phyloP scores from a whole-genome alignment of 345 rosid species.

The Aquilaria yunnanensis region DNA sequence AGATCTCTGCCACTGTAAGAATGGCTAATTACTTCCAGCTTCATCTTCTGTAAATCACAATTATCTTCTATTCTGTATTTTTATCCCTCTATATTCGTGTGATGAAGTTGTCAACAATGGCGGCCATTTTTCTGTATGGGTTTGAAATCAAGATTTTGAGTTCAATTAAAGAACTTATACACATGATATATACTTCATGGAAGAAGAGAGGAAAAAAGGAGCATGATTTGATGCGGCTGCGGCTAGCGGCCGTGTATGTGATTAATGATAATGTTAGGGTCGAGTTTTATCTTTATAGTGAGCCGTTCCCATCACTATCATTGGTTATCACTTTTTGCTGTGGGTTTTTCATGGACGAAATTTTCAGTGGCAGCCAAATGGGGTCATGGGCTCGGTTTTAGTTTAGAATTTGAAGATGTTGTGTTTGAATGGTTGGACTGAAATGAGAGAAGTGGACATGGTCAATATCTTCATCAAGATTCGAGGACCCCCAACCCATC shows the following conservation, averaged over 20 bases:
- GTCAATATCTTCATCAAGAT: constrained; percentile 20
- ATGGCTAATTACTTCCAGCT: constrained; percentile 16
- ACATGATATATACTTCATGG: not conserved
- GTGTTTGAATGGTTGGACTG: constrained; percentile 15
- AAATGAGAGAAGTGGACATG: constrained; percentile 20
- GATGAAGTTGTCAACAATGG: too few relatives aligned
- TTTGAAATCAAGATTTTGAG: too few relatives aligned
- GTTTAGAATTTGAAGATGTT: constrained; percentile 23
- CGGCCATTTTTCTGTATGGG: too few relatives aligned
- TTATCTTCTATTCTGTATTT: not conserved
- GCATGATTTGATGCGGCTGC: not conserved
- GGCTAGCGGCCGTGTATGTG: not conserved
- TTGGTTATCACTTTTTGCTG: not conserved
- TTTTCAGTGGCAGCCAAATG: not conserved
- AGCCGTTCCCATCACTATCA: too few relatives aligned
- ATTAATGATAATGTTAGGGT: not conserved
- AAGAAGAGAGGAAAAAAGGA: not conserved
- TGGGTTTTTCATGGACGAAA: not conserved
- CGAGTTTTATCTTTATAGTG: not conserved
- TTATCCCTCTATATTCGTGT: not conserved
- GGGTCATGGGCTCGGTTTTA: not conserved
- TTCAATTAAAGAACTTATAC: not conserved
- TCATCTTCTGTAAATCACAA: constrained; percentile 16
- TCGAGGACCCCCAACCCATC: constrained; percentile 12
- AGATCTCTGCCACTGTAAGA: constrained; percentile 16